These are phyloP conservation scores for Berkeleyomyces rouxiae DNA, from an alignment of 2,329 filamentous ascomycete species.

Conservation along the genomic window DNA sequence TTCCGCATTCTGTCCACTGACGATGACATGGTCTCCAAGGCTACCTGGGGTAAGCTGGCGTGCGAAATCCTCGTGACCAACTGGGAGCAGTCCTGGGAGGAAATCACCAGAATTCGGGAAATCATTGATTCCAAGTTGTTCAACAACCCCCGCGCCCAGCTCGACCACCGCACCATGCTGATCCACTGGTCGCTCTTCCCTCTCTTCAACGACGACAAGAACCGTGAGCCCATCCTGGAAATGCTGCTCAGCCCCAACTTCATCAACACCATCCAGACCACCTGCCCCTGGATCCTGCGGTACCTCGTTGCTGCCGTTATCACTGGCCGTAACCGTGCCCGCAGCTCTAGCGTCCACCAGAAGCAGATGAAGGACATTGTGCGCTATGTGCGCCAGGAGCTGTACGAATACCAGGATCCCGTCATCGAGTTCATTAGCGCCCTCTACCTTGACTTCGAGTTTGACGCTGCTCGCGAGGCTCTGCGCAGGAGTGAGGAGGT, in stretches of 20 bases:
- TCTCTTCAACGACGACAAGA: conserved; percentile 91
- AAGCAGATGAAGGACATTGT: conserved; percentile 97
- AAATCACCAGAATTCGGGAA: conserved; percentile 79
- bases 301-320: conserved; percentile 92
- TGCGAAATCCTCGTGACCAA: conserved; percentile 88
- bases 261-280: conserved; percentile 99
- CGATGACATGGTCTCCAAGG: conserved; percentile 89
- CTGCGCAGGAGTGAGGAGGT: conserved; percentile 80
- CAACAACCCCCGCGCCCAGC: conserved; percentile 88
- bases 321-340: conserved; percentile 66
- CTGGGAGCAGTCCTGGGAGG: conserved; percentile 88
- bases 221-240: conserved; percentile 80
- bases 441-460: conserved; percentile 72
- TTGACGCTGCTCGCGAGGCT: conserved; percentile 86
- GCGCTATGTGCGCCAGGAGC: conserved; percentile 88
- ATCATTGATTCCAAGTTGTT: conserved; percentile 87
- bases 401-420: conserved; percentile 93
- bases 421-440: conserved; percentile 94
- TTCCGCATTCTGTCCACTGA: conserved; percentile 97
- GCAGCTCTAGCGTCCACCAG: conserved; percentile 78
- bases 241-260: conserved; percentile 93
- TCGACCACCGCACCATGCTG: conserved; percentile 91
- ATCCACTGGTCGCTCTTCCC: conserved; percentile 98
- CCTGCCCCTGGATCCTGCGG: conserved; percentile 88
- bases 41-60: conserved; percentile 95